Evolutionary conservation across 1,284 basidiomycete genomes (phyloP), one percentile per base, ranked within the genome.

Genomic region (Rhodotorula mucilaginosa): DNA sequence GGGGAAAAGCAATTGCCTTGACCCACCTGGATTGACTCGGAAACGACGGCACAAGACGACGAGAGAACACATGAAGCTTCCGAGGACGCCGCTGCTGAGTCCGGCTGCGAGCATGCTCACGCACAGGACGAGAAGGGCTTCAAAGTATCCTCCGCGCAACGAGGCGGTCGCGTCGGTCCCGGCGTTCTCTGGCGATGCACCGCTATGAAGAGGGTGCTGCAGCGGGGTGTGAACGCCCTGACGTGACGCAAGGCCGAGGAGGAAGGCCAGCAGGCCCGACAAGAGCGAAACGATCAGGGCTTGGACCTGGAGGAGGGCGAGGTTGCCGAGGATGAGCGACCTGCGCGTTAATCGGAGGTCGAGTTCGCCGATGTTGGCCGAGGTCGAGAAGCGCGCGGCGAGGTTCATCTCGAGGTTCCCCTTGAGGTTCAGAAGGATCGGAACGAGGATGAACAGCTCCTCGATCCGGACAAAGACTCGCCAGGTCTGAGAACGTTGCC

Each of bases 401-500:
- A 84, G 87, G 75, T 94, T 95, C 91, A 96, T 95, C 82, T 96
- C 94, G 59, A 98, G 86, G 64, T 74, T 74, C 34, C 73, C 96
- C 80, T 97, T 97, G 73, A 99, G 87, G 79, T 98, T 99, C 76
- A 96, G 87, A 31, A 98, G 84, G 77, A 97, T 94, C 18, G 96
- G 95, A 13, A 97, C 89, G 69, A 98, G 91, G 84, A 98, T 95
- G 79, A 98, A 95, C 69, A 98, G 88, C 81, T 99, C 95, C 84
- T 97, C 91, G 62, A 96, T 88, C 66, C 90, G 86, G 64, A 86
- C 85, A 86, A 99, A 96, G 57, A 94, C 93, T 69, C 85, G 86
- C 94, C 94, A 98, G 69, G 86, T 87, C 90, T 93, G 71, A 23
- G 71, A 4, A 62, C 5, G 1, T 7, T 15, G 13, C 16, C 18